A percentile compares a stretch with the other conserved stretches of the same genome.
Conservation (phyloP, 2,329 filamentous ascomycete genomes). For the Diaporthe citriasiana region DNA sequence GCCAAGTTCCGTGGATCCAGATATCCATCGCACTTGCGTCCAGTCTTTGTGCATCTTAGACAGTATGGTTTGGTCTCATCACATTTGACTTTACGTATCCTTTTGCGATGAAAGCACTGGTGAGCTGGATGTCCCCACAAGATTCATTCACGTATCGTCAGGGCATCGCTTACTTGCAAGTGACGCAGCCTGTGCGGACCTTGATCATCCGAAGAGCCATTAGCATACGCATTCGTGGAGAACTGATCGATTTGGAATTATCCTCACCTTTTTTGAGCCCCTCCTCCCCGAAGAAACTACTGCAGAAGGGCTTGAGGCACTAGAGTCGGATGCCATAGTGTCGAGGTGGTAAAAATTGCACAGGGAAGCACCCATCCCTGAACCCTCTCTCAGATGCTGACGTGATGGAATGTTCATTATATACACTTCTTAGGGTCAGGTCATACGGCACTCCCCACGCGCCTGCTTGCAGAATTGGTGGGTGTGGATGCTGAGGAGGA, state of each 20-base stretch:
- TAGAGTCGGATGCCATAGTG: constrained; percentile 38
- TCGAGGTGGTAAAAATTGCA: constrained; percentile 41
- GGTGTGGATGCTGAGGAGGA: neutral
- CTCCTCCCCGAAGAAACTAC: constrained; percentile 40
- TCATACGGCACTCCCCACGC: constrained; percentile 12
- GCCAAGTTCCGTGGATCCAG: constrained; percentile 42
- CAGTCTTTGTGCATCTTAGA: constrained; percentile 49
- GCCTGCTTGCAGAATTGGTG: constrained; percentile 7
- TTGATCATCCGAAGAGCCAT: neutral
- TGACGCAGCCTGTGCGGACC: constrained; percentile 41
- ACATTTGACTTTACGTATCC: constrained; percentile 52
- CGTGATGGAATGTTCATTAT: constrained; percentile 36
- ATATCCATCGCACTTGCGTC: constrained; percentile 51
- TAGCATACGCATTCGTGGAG: neutral
- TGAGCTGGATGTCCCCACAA: constrained; percentile 26
- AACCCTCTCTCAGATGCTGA: constrained; percentile 24
- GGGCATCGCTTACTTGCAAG: constrained; percentile 40
- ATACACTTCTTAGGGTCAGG: constrained; percentile 11
- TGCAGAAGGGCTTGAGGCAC: constrained; percentile 38
- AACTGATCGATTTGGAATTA: neutral
- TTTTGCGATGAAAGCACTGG: constrained; percentile 34
- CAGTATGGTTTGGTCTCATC: constrained; percentile 51
- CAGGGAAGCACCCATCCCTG: constrained; percentile 31
- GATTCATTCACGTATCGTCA: neutral
- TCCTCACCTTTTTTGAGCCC: constrained; percentile 43